A percentile compares a stretch with the other conserved stretches of the same genome.
Conservation (phyloP, 202 grass and related monocot species). For the Schoenoplectus tabernaemontani region DNA sequence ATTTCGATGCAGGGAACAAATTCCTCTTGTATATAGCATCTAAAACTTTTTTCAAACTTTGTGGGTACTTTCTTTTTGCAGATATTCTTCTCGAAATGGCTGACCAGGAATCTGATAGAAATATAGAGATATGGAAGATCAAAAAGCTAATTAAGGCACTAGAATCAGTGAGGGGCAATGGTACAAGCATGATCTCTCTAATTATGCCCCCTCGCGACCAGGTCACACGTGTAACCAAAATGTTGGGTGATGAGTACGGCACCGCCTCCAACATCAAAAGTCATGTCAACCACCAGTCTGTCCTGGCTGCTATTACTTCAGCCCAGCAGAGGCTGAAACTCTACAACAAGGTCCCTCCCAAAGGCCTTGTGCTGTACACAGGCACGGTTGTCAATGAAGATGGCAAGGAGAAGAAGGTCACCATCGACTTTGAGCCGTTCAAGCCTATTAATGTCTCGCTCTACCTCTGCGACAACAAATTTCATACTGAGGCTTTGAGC, state of each 20-base stretch:
- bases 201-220: constrained; percentile 85
- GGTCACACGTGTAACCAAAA: constrained; percentile 56
- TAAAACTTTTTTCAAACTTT: neutral
- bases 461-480: constrained; percentile 85
- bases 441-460: constrained; percentile 59
- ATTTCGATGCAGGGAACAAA: neutral
- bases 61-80: too few relatives aligned
- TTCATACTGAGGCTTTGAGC: constrained; percentile 61
- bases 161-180: constrained; percentile 73
- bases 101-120: constrained; percentile 51
- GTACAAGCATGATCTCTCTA: constrained; percentile 89
- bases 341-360: constrained; percentile 61
- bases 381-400: constrained; percentile 73
- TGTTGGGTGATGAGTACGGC: constrained; percentile 93
- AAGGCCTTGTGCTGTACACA: constrained; percentile 76
- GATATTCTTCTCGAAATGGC: neutral
- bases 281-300: constrained; percentile 77
- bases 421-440: constrained; percentile 84
- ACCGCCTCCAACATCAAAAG: constrained; percentile 93
- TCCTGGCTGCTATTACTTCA: constrained; percentile 72
- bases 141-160: constrained; percentile 75
- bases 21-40: neutral
- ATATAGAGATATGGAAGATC: constrained; percentile 74
- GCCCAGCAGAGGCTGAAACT: constrained; percentile 84
- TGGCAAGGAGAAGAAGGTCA: constrained; percentile 92